phyloP scores from a whole-genome alignment of 73 alveolate genomes.

The Tetrahymena malaccensis region DNA sequence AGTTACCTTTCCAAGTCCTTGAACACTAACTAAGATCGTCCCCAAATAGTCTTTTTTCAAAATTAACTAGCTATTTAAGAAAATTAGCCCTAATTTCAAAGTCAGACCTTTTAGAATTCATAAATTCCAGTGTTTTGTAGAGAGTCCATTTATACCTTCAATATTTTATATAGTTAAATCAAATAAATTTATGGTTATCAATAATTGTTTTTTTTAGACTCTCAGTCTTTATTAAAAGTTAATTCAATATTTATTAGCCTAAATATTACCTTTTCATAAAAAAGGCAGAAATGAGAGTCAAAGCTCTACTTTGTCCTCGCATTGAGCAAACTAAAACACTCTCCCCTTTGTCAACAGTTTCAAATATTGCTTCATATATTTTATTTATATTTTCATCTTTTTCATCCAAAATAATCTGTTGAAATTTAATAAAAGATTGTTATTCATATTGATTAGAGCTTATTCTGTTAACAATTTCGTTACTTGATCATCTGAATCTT shows the following conservation, averaged over 20 bases:
- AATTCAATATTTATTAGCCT: background rate
- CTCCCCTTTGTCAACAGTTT: background rate
- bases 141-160: background rate
- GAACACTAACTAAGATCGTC: background rate
- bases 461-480: background rate
- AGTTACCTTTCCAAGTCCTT: background rate
- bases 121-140: background rate
- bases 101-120: background rate
- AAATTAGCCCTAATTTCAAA: background rate
- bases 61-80: background rate
- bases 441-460: background rate
- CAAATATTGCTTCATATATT: background rate
- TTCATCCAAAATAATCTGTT: background rate
- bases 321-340: background rate
- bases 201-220: background rate
- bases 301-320: background rate
- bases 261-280: background rate
- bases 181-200: background rate
- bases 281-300: background rate
- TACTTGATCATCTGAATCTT: background rate
- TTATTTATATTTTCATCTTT: background rate
- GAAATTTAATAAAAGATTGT: background rate
- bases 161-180: background rate
- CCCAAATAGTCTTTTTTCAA: background rate
- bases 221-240: background rate